Base-by-base conservation (phyloP, 768 basidiomycete genomes). In the Russula olivacea region DNA sequence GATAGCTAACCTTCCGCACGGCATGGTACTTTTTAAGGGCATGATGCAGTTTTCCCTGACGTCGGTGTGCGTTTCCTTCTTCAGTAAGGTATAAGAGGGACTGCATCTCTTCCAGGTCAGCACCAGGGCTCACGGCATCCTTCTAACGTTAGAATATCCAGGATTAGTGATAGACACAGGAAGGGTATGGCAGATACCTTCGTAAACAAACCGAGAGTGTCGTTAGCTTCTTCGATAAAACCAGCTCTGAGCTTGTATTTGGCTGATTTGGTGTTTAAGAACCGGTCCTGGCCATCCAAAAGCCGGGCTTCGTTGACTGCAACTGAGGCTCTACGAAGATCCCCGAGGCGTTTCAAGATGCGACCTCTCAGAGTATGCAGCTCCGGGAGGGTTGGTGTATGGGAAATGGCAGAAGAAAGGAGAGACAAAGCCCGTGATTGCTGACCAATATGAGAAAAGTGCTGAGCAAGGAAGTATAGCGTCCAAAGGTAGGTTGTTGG, bases 51-150 rank as follows among this genome's bases (percentile, higher is more conserved):
- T 85, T 86, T 1, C 88, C 87, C 57, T 78, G 77, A 4, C 81
- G 81, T 59, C 79, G 75, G 58, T 91, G 84, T 1, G 88, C 81
- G 61, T 89, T 83, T 0, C 84, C 97, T 68, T 91, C 86, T 74
- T 97, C 94, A 19, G 80, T 73, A 25, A 98, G 76, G 75, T 90
- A 97, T 68, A 94, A 83, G 51, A 95, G 72, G 28, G 92, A 93
- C 73, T 99, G 97, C 92, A 99, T 93, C 64, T 98, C 96, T 68
- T 93, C 87, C 38, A 98, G 76, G 74, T 99, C 97, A 10, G 81
- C 76, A 3, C 82, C 83, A 19, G 93, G 88, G 55, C 82, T 79
- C 0, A 78, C 68, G 2, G 91, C 84, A 69, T 93, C 95, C 84
- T 96, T 98, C 93, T 96, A 71, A 40, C 47, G 8, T 11, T 9